Conservation (phyloP, 192 early-diverging fungal species). For the Entomortierella lignicola region DNA sequence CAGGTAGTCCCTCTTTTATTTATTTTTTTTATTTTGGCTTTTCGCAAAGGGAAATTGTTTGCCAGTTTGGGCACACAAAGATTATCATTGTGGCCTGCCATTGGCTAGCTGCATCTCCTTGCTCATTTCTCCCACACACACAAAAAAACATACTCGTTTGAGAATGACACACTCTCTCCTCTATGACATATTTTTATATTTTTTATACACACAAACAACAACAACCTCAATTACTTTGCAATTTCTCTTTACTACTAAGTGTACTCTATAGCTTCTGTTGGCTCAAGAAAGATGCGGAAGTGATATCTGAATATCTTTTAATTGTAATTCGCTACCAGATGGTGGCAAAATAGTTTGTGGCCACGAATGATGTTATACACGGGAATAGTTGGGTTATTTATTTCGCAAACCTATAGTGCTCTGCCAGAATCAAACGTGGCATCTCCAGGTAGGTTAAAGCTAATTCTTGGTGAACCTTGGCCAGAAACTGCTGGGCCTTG, state of each 20-base stretch:
- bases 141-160: neutral
- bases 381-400: too few species aligned
- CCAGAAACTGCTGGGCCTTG: neutral
- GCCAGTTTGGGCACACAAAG: slow-evolving; percentile 11
- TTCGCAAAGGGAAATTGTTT: neutral
- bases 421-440: too few species aligned
- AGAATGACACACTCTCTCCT: neutral
- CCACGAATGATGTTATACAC: too few species aligned
- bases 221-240: too few species aligned
- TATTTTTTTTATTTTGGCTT: neutral
- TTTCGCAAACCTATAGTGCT: too few species aligned
- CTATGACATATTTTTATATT: neutral
- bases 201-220: neutral
- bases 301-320: too few species aligned
- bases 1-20: too few species aligned
- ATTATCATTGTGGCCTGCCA: neutral
- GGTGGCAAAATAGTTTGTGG: too few species aligned
- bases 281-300: too few species aligned
- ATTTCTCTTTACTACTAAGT: too few species aligned
- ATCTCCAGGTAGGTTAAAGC: slow-evolving; percentile 1
- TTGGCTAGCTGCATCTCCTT: neutral
- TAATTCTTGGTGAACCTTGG: neutral
- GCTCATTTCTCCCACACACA: slow-evolving; percentile 5
- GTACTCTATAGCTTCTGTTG: too few species aligned
- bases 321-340: too few species aligned